phyloP scores from a whole-genome alignment of 179 eudicot genomes.

The Camellia oleifera region DNA sequence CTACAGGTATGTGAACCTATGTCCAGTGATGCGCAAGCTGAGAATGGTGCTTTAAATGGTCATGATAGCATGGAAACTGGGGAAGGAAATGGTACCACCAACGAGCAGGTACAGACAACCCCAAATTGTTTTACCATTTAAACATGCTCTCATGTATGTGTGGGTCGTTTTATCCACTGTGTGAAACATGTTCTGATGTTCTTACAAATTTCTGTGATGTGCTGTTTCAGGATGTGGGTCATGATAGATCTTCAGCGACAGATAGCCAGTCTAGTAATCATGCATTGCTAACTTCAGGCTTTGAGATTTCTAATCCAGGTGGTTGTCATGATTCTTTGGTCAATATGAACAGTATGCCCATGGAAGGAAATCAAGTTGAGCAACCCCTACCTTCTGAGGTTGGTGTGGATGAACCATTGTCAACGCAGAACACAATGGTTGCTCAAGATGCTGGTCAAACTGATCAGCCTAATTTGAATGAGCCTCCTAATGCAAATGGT shows the following conservation, averaged over 20 bases:
- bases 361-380: conserved; percentile 43
- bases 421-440: conserved; percentile 34
- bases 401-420: conserved; percentile 43
- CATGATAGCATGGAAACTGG: conserved; percentile 55
- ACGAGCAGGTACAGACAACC: conserved; percentile 35
- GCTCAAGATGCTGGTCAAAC: conserved; percentile 49
- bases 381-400: conserved; percentile 29
- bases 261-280: conserved; percentile 31
- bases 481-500: conserved; percentile 58
- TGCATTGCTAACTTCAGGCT: conserved; percentile 34
- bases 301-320: conserved; percentile 35
- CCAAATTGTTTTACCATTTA: conserved; percentile 26
- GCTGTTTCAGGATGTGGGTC: conserved; percentile 38
- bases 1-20: conserved; percentile 30
- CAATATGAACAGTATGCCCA: conserved; percentile 43
- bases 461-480: conserved; percentile 49
- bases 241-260: conserved; percentile 29
- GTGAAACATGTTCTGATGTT: conserved; percentile 26
- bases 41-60: conserved; percentile 22
- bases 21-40: conserved; percentile 27
- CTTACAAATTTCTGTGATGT: conserved; percentile 27
- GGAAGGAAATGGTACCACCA: conserved; percentile 39
- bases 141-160: conserved; percentile 15
- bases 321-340: conserved; percentile 41
- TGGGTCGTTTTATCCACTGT: conserved; percentile 8